These are phyloP conservation scores for Beauveria medogensis DNA, from an alignment of 2,329 filamentous ascomycete genomes.

Conservation along the genomic window DNA sequence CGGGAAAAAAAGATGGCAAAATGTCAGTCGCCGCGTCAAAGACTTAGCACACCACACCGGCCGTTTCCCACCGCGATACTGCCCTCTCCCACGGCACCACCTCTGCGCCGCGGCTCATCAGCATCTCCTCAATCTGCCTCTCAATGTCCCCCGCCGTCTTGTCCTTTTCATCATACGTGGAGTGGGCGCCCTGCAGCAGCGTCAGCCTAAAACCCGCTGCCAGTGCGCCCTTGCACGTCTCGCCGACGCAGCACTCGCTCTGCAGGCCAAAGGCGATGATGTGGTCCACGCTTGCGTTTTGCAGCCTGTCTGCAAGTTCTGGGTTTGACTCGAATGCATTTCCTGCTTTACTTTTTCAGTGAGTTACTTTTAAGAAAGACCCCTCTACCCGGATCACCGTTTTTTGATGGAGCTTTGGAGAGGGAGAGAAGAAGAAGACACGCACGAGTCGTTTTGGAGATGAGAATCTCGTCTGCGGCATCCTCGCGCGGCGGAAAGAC, in stretches of 20 bases:
- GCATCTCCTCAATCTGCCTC: conserved; percentile 20
- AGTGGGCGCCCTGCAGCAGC: conserved; percentile 23
- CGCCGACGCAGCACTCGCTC: conserved; percentile 24
- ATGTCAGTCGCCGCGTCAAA: too few relatives aligned
- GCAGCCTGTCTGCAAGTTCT: conserved; percentile 19
- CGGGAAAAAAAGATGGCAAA: not conserved
- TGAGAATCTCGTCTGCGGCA: conserved; percentile 17
- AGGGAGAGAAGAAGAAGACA: not conserved
- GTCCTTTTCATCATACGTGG: conserved; percentile 20
- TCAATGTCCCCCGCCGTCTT: conserved; percentile 22
- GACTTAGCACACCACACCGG: conserved; percentile 2
- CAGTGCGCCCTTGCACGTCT: conserved; percentile 21
- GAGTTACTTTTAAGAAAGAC: not conserved
- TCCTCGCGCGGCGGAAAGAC: conserved; percentile 20
- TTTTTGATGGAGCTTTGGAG: too few relatives aligned
- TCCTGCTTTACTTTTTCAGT: conserved; percentile 11
- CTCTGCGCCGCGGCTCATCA: conserved; percentile 17
- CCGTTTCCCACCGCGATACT: conserved; percentile 4
- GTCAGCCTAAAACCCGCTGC: conserved; percentile 22
- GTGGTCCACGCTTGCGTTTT: conserved; percentile 15
- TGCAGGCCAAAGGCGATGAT: conserved; percentile 24
- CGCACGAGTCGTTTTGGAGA: conserved; percentile 22
- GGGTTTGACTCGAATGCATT: conserved; percentile 24
- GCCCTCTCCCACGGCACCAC: conserved; percentile 18
- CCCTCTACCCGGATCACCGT: too few relatives aligned